Conservation (phyloP, 371 early-diverging fungal species). For the Apophysomyces elegans region DNA sequence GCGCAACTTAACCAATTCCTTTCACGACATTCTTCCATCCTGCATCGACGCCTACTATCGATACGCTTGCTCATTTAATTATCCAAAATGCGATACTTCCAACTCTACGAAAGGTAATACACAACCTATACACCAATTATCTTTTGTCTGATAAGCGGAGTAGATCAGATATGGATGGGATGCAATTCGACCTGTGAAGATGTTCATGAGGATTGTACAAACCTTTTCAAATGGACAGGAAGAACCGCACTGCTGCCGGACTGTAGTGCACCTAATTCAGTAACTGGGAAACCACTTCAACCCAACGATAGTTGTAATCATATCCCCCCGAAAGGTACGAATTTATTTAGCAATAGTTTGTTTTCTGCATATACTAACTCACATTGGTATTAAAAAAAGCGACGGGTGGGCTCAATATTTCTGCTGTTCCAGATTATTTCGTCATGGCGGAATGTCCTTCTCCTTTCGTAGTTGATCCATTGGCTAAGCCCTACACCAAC, state of each 20-base stretch:
- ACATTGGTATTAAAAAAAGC: slow-evolving; percentile 9
- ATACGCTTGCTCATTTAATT: slow-evolving; percentile 41
- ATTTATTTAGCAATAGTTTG: neutral
- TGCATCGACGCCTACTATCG: slow-evolving; percentile 49
- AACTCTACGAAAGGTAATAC: slow-evolving; percentile 7
- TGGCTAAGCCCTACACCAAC: slow-evolving; percentile 24
- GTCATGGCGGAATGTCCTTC: slow-evolving; percentile 39
- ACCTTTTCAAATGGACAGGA: slow-evolving; percentile 41
- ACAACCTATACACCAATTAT: slow-evolving; percentile 5
- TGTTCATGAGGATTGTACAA: slow-evolving; percentile 34
- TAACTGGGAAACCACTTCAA: slow-evolving; percentile 35
- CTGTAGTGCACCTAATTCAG: slow-evolving; percentile 38
- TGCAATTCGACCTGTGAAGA: slow-evolving; percentile 56
- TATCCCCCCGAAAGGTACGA: slow-evolving; percentile 27
- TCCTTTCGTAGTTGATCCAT: slow-evolving; percentile 44
- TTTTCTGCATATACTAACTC: slow-evolving; percentile 14
- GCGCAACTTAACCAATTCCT: slow-evolving; percentile 12
- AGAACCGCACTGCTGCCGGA: slow-evolving; percentile 46
- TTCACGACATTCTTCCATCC: slow-evolving; percentile 27
- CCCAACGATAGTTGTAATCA: slow-evolving; percentile 48
- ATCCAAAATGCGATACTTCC: slow-evolving; percentile 36
- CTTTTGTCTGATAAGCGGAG: neutral
- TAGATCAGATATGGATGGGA: slow-evolving; percentile 35
- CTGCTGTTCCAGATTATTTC: slow-evolving; percentile 33
- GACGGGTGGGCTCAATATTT: slow-evolving; percentile 21